These are phyloP conservation scores for Apiospora hydei DNA, from an alignment of 2,329 filamentous ascomycete species.

Conservation along the genomic window DNA sequence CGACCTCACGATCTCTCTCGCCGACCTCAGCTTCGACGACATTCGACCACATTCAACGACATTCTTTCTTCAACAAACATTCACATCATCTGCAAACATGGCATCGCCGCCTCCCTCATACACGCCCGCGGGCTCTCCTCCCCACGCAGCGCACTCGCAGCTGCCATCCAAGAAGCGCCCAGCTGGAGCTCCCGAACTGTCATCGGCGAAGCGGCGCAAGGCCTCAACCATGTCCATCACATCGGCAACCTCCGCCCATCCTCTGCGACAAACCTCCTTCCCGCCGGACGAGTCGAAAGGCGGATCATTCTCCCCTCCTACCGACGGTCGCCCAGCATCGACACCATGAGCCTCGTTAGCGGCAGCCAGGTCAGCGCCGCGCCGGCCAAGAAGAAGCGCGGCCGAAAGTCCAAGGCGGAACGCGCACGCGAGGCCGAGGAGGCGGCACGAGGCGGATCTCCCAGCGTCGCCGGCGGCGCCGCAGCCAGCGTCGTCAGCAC, in stretches of 20 bases:
- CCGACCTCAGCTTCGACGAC: not conserved
- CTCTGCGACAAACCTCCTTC: constrained; percentile 82
- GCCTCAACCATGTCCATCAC: constrained; percentile 67
- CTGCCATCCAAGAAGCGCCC: constrained; percentile 69
- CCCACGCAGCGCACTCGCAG: constrained; percentile 57
- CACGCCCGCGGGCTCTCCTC: constrained; percentile 63
- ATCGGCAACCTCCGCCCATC: constrained; percentile 64
- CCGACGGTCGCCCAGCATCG: constrained; percentile 71
- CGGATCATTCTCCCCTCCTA: constrained; percentile 56
- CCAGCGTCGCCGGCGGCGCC: constrained; percentile 50
- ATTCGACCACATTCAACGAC: not conserved
- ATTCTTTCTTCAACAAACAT: constrained; percentile 14
- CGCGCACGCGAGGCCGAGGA: constrained; percentile 55
- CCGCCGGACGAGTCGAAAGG: constrained; percentile 64
- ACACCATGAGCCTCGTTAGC: constrained; percentile 65
- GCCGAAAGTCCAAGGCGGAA: constrained; percentile 66
- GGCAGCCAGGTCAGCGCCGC: constrained; percentile 63
- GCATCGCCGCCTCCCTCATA: constrained; percentile 63
- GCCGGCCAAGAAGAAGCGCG: constrained; percentile 64
- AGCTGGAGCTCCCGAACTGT: constrained; percentile 60
- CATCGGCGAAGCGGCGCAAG: constrained; percentile 72
- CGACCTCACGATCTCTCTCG: not conserved
- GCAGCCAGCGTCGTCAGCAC: constrained; percentile 53
- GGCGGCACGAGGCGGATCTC: constrained; percentile 48
- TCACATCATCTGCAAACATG: constrained; percentile 43